phyloP scores from a whole-genome alignment of 352 stramenopile species.

The Pythium pyrilobum region DNA sequence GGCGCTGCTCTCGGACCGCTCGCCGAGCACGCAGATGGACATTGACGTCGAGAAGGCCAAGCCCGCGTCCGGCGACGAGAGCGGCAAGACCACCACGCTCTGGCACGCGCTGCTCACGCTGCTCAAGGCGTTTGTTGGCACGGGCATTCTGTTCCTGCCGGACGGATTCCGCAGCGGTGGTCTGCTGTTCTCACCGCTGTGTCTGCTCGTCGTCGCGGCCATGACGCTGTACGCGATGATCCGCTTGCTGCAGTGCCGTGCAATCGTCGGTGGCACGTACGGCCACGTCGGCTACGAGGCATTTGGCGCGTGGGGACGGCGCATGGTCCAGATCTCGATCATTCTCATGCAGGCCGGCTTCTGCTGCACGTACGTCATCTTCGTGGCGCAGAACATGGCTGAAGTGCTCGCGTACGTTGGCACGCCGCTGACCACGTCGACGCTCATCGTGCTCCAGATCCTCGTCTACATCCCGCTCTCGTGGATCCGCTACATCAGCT shows the following conservation, averaged over 20 bases:
- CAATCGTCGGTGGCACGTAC: conserved; percentile 68
- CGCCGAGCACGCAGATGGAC: not conserved
- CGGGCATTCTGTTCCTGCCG: conserved; percentile 71
- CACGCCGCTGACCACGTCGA: conserved; percentile 31
- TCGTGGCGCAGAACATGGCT: conserved; percentile 73
- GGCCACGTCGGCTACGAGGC: conserved; percentile 64
- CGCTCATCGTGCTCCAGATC: conserved; percentile 71
- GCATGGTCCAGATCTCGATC: conserved; percentile 78
- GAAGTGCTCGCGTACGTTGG: conserved; percentile 64
- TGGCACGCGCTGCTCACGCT: conserved; percentile 75
- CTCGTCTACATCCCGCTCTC: conserved; percentile 71
- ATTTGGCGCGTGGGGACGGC: conserved; percentile 58
- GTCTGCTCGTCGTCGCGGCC: conserved; percentile 50
- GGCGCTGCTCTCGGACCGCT: conserved; percentile 12
- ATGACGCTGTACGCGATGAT: conserved; percentile 77
- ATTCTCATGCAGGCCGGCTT: conserved; percentile 83
- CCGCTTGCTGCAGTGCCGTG: conserved; percentile 61
- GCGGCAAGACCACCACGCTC: conserved; percentile 66
- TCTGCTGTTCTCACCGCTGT: conserved; percentile 69
- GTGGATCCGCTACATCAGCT: conserved; percentile 85
- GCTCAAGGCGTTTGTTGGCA: conserved; percentile 80
- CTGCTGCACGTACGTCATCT: conserved; percentile 84
- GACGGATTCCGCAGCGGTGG: conserved; percentile 71
- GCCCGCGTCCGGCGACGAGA: not conserved
- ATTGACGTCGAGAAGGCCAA: conserved; percentile 11